A percentile compares a stretch with the other conserved stretches of the same genome.
phyloP scores from a whole-genome alignment of 257 asterid species.

The Galeopsis tetrahit region DNA sequence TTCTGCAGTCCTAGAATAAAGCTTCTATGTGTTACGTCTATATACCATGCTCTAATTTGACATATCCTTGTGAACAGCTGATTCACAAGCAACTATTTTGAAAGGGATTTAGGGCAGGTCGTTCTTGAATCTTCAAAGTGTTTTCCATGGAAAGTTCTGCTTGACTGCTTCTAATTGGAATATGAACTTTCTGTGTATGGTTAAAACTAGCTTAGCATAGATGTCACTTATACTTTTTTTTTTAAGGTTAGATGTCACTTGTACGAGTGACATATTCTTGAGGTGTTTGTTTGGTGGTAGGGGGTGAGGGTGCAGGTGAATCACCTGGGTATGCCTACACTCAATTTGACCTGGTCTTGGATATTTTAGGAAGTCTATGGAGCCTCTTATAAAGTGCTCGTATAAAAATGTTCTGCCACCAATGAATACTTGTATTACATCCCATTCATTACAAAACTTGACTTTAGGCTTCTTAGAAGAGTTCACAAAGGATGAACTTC shows the following conservation, averaged over 20 bases:
- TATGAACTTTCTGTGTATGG: neutral
- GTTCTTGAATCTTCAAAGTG: neutral
- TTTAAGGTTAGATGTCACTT: neutral
- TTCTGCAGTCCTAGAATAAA: neutral
- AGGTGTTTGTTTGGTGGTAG: neutral
- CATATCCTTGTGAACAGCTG: neutral
- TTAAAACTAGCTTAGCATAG: neutral
- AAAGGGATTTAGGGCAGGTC: neutral
- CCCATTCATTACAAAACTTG: neutral
- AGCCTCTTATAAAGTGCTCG: neutral
- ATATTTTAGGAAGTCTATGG: neutral
- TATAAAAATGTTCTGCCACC: neutral
- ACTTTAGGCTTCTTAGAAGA: neutral
- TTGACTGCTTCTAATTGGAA: neutral
- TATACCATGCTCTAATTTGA: conserved; percentile 1
- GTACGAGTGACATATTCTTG: neutral
- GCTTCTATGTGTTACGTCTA: neutral
- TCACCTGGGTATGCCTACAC: no score
- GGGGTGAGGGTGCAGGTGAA: neutral
- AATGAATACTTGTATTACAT: neutral
- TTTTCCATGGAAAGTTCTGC: neutral
- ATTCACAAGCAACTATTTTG: neutral
- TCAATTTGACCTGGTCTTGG: neutral
- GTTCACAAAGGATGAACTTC: neutral
- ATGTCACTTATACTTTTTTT: neutral